phyloP scores from a whole-genome alignment of 176 grass and related monocot species.

The Luzula sylvatica region DNA sequence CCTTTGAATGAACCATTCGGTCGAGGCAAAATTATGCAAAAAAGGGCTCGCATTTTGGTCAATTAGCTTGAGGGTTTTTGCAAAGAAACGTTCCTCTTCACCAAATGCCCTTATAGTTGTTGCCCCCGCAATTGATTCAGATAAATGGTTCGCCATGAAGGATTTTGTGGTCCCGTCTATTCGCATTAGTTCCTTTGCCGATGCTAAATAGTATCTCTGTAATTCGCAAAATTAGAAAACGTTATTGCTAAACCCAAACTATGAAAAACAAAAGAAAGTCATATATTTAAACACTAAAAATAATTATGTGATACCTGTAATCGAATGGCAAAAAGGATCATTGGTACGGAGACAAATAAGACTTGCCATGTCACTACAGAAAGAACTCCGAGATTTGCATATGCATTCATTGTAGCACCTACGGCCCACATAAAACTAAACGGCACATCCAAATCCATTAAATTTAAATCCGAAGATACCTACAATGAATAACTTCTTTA shows the following conservation, averaged over 20 bases:
- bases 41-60: constrained; percentile 85
- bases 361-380: constrained; percentile 89
- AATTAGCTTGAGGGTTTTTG: constrained; percentile 51
- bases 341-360: constrained; percentile 54
- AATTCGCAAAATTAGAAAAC: constrained; percentile 19
- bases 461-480: constrained; percentile 79
- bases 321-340: constrained; percentile 49
- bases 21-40: too few species aligned
- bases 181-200: constrained; percentile 89
- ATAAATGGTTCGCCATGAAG: constrained; percentile 70
- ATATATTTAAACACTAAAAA: neutral
- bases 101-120: too few species aligned
- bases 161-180: constrained; percentile 88
- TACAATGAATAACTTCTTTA: too few species aligned
- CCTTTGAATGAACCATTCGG: too few species aligned
- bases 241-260: constrained; percentile 6
- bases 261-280: neutral
- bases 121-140: too few species aligned
- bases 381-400: constrained; percentile 65
- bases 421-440: too few species aligned
- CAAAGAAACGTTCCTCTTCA: constrained; percentile 78
- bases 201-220: constrained; percentile 76
- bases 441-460: too few species aligned
- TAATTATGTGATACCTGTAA: constrained; percentile 43
- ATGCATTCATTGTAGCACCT: constrained; percentile 48